Evolutionary conservation across 345 rosid genomes (phyloP).

Genomic region (Viola odorata): DNA sequence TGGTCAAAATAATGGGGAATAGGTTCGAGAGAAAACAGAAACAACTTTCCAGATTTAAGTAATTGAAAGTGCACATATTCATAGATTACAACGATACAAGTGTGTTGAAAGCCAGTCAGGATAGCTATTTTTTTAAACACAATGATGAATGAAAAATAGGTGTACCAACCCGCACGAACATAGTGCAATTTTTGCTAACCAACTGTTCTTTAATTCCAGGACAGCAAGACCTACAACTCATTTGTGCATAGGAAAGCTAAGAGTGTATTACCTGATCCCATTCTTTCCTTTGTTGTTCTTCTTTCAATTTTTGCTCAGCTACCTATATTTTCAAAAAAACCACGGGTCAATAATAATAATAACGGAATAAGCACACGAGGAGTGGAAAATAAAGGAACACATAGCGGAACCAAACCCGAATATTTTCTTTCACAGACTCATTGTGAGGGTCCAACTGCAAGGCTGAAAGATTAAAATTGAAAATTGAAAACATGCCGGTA

Average conservation of each 20-base stretch:
- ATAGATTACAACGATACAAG: too few species aligned
- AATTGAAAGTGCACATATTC: too few species aligned
- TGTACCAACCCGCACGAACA: background rate
- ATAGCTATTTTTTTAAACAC: background rate
- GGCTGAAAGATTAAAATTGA: slow-evolving; percentile 39
- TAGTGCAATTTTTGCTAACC: background rate
- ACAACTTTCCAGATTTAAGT: too few species aligned
- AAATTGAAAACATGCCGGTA: slow-evolving; percentile 6
- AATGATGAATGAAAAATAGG: background rate
- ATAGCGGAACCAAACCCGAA: slow-evolving; percentile 43
- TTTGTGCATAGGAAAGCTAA: background rate
- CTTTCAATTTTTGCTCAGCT: slow-evolving; percentile 64
- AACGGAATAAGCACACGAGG: background rate
- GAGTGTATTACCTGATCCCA: slow-evolving; percentile 41
- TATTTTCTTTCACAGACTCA: slow-evolving; percentile 66
- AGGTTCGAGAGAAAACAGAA: too few species aligned
- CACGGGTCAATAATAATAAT: background rate
- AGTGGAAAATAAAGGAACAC: background rate
- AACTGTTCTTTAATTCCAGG: background rate
- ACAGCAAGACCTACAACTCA: background rate
- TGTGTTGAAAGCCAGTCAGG: background rate
- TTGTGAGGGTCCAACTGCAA: slow-evolving; percentile 73
- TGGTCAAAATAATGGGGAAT: too few species aligned
- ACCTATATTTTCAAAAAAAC: slow-evolving; percentile 36
- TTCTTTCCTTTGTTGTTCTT: slow-evolving; percentile 43